Evolutionary conservation across 2,329 filamentous ascomycete species (phyloP), one percentile per base, ranked within the genome.

Genomic region (Neonectria sp.): DNA sequence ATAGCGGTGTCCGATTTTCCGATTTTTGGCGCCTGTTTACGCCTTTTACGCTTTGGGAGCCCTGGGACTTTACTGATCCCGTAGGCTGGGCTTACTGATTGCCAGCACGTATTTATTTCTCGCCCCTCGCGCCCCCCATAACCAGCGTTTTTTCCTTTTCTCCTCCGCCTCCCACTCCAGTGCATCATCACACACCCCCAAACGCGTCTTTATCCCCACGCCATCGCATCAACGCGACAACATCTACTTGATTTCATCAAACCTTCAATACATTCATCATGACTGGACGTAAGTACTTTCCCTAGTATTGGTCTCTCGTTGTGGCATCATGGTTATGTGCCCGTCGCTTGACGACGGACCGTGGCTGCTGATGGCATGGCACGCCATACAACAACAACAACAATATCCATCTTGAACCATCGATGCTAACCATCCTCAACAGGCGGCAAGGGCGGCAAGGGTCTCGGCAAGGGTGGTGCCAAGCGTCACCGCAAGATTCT

Each of bases 401-500:
- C 53, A 21, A 40, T 45, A 35, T 35, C 51, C 53, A n/a, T 2
- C 59, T 59, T 67, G 48, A 21, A 37, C 2, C 55, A 73, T 76
- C 35, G 61, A 73, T 77, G 81, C 85, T 90, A 79, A 90, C 85
- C 76, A 67, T 70, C 21, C 21, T 21, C 69, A 71, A 78, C 78
- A 96, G 94, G 94, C 84, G 94, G 94, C 84, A 97, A 97, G 88
- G 95, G 95, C 85, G 95, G 95, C 83, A 97, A 97, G 91, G 95
- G 95, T 84, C 94, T 97, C 86, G 95, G 95, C 84, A 97, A 97
- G 92, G 95, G 95, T 76, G 95, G 95, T 85, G 95, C 95, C 86
- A 98, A 98, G 93, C 95, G 95, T 86, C 95, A 98, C 88, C 92
- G 95, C 82, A 98, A 98, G 93, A 98, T 98, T 89, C 90, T 98